Conservation (phyloP, 257 asterid species). For the Lavandula angustifolia region DNA sequence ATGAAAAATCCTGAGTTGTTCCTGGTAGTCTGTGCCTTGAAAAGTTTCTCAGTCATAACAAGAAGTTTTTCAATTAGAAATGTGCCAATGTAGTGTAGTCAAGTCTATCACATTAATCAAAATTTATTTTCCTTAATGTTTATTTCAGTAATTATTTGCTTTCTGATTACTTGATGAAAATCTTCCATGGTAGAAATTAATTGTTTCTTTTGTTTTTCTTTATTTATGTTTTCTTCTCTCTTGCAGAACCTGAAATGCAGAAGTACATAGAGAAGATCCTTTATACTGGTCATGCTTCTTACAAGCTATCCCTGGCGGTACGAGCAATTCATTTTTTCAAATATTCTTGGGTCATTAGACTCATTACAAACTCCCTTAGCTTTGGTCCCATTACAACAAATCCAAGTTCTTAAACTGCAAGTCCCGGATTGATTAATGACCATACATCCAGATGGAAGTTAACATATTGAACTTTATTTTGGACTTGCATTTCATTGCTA, state of each 20-base stretch:
- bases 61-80: not conserved
- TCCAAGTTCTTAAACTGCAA: not conserved
- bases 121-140: not conserved
- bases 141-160: slow-evolving; percentile 8
- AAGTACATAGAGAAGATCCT: slow-evolving; percentile 69
- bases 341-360: not conserved
- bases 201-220: slow-evolving; percentile 16
- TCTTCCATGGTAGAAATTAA: slow-evolving; percentile 16
- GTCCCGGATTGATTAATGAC: not conserved
- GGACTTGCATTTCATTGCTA: not conserved
- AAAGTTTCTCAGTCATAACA: not conserved
- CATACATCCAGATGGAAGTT: slow-evolving; percentile 5
- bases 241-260: slow-evolving; percentile 80
- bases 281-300: slow-evolving; percentile 77
- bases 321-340: slow-evolving; percentile 30
- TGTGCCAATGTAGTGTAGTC: not conserved
- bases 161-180: slow-evolving; percentile 14
- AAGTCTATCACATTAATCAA: not conserved
- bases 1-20: not conserved
- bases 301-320: slow-evolving; percentile 77
- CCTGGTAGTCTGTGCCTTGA: slow-evolving; percentile 7
- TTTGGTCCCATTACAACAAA: slow-evolving; percentile 9
- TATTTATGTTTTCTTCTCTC: slow-evolving; percentile 3
- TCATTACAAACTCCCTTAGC: not conserved
- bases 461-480: not conserved